Conservation (phyloP, 371 early-diverging fungal genomes). For the Haplosporangium sp. region DNA sequence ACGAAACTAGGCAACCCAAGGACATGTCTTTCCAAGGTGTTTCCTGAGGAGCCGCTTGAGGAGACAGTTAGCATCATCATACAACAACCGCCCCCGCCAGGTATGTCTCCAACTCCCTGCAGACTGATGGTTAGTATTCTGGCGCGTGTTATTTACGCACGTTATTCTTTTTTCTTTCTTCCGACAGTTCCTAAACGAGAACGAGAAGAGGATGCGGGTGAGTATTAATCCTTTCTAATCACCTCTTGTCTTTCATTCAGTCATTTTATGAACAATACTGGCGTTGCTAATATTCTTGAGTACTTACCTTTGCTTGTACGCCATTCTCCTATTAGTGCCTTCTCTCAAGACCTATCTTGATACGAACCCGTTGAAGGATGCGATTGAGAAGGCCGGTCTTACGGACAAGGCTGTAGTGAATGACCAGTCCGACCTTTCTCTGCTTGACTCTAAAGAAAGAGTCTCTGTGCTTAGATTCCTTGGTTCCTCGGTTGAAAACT, state of each 20-base stretch:
- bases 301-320: constrained; percentile 1
- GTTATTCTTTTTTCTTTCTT: constrained; percentile 17
- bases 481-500: constrained; percentile 5
- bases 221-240: neutral
- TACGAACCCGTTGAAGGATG: constrained; percentile 13
- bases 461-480: constrained; percentile 15
- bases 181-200: constrained; percentile 17
- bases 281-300: constrained; percentile 17
- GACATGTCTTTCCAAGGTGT: constrained; percentile 22
- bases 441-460: constrained; percentile 15
- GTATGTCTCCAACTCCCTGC: no score
- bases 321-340: neutral
- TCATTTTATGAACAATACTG: neutral
- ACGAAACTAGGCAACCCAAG: constrained; percentile 11
- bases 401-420: constrained; percentile 18
- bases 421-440: constrained; percentile 16
- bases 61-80: constrained; percentile 11
- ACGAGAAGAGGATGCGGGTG: constrained; percentile 15
- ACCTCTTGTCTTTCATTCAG: neutral
- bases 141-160: constrained; percentile 12
- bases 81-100: constrained; percentile 1
- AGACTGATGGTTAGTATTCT: no score
- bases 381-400: constrained; percentile 31
- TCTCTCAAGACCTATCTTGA: constrained; percentile 8
- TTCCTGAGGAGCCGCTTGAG: constrained; percentile 16